phyloP scores from a whole-genome alignment of 345 rosid genomes.

The Clausena lansium region DNA sequence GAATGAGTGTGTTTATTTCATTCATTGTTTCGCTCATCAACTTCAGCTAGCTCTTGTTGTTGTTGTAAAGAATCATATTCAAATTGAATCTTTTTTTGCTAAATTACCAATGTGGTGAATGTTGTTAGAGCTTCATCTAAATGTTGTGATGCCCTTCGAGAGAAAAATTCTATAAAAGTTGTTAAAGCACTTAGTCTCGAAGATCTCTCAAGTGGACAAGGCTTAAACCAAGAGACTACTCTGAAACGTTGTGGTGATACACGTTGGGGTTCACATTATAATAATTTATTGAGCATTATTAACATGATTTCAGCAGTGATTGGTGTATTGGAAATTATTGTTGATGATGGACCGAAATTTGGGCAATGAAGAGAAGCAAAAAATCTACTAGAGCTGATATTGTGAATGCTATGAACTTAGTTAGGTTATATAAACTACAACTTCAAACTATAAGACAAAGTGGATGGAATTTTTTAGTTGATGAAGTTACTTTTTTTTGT shows the following conservation, averaged over 20 bases:
- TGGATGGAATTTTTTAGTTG: too few relatives aligned
- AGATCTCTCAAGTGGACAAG: not conserved
- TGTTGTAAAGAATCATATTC: not conserved
- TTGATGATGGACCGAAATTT: not conserved
- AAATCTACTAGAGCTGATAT: not conserved
- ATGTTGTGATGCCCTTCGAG: not conserved
- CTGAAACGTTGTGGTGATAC: not conserved
- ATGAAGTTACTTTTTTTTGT: not conserved
- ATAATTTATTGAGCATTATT: not conserved
- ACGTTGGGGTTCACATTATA: not conserved
- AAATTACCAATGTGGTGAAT: not conserved
- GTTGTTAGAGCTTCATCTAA: not conserved
- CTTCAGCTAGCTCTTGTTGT: not conserved
- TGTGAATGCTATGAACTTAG: too few relatives aligned
- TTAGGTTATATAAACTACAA: too few relatives aligned
- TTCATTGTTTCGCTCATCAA: slow-evolving; percentile 11
- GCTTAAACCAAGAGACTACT: slow-evolving; percentile 5
- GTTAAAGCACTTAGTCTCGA: not conserved
- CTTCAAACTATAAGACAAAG: too few relatives aligned
- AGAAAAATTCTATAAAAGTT: not conserved
- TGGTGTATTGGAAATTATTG: not conserved
- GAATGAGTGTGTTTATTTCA: not conserved
- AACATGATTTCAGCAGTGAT: not conserved
- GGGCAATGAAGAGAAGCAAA: not conserved
- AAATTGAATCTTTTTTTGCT: not conserved